phyloP scores from a whole-genome alignment of 805 yeast genomes.

The Kuraishia hungarica region DNA sequence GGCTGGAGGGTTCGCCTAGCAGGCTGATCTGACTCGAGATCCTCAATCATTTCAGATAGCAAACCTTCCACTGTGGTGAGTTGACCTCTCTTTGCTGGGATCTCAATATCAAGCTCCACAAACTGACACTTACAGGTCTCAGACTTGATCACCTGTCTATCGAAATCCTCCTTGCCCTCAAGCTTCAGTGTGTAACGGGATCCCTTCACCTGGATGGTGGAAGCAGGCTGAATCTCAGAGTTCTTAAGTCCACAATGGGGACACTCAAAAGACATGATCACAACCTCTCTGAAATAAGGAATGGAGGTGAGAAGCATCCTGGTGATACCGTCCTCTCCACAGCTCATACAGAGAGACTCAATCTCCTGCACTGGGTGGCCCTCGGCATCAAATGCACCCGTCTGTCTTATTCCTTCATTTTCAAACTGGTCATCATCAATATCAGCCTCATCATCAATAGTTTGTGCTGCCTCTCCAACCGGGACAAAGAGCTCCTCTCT shows the following conservation, averaged over 20 bases:
- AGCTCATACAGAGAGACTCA: conserved; percentile 93
- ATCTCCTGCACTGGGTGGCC: conserved; percentile 96
- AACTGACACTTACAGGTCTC: conserved; percentile 79
- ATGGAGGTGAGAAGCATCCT: conserved; percentile 77
- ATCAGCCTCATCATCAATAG: conserved; percentile 26
- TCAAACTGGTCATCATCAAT: conserved; percentile 13
- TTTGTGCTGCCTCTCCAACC: conserved; percentile 53
- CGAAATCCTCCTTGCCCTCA: conserved; percentile 65
- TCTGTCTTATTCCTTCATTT: conserved; percentile 42
- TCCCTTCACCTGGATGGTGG: conserved; percentile 85
- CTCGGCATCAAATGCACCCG: conserved; percentile 76
- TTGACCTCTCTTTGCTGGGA: conserved; percentile 93
- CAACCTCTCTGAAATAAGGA: conserved; percentile 86
- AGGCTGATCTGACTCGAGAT: conserved; percentile 73
- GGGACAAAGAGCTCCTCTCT: conserved; percentile 41
- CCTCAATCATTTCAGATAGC: conserved; percentile 73
- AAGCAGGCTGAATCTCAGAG: conserved; percentile 94
- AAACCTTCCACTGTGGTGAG: conserved; percentile 90
- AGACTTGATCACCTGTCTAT: conserved; percentile 86
- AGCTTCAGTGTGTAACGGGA: conserved; percentile 60
- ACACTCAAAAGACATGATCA: conserved; percentile 91
- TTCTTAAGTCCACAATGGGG: conserved; percentile 90
- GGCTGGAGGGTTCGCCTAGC: conserved; percentile 70
- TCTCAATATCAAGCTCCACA: conserved; percentile 81
- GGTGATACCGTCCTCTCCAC: conserved; percentile 80